Evolutionary conservation across 257 asterid species (phyloP).

Genomic region (Rubia yunnanensis): DNA sequence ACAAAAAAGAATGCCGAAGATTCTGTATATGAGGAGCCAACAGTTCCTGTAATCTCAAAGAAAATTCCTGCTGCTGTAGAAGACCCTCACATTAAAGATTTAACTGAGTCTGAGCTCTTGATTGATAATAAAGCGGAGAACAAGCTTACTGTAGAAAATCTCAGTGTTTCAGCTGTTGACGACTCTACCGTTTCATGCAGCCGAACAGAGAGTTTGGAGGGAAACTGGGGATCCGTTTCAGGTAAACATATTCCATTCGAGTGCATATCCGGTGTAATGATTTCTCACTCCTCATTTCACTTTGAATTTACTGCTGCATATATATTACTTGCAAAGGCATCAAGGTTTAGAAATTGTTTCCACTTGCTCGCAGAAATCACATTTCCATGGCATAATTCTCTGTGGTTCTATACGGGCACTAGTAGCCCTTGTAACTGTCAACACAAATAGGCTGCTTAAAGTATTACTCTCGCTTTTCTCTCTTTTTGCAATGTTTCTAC

Average conservation of each 20-base stretch:
- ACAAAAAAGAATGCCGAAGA: constrained; percentile 17
- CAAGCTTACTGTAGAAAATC: constrained; percentile 23
- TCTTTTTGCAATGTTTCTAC: neutral
- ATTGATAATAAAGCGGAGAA: constrained; percentile 31
- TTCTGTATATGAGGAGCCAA: constrained; percentile 20
- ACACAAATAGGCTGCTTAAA: neutral
- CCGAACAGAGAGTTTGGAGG: constrained; percentile 66
- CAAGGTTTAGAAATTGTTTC: neutral
- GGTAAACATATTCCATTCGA: constrained; percentile 25
- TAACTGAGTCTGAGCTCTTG: constrained; percentile 18
- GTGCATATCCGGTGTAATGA: neutral
- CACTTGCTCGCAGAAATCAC: neutral
- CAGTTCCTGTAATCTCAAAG: constrained; percentile 15
- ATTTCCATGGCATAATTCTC: neutral
- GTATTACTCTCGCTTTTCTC: neutral
- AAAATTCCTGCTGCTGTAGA: constrained; percentile 22
- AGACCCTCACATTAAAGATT: constrained; percentile 11
- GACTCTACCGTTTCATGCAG: constrained; percentile 33
- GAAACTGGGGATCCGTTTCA: constrained; percentile 76
- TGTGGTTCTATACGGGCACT: neutral
- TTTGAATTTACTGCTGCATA: neutral
- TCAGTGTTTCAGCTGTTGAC: constrained; percentile 28
- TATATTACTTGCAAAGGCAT: neutral
- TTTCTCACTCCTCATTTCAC: neutral
- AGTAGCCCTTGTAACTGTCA: neutral